phyloP scores from a whole-genome alignment of 257 asterid species.

The Echium plantagineum region DNA sequence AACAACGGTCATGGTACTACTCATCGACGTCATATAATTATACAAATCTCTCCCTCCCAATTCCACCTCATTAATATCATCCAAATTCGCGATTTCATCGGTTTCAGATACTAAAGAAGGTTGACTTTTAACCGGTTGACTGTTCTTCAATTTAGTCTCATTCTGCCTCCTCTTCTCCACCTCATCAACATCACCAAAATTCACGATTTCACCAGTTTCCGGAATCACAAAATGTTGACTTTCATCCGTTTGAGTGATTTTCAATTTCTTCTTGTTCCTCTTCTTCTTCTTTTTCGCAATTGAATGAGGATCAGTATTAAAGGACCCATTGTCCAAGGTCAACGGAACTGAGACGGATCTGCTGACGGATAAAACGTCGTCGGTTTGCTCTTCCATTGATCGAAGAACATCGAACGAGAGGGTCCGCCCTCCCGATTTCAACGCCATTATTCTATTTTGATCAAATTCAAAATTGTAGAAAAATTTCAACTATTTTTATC shows the following conservation, averaged over 20 bases:
- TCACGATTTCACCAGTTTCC: too few species aligned
- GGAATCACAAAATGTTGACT: too few species aligned
- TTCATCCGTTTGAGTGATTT: too few species aligned
- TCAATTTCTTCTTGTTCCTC: too few species aligned
- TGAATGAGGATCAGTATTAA: constrained; percentile 1
- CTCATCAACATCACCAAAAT: too few species aligned
- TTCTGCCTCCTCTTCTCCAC: constrained; percentile 22
- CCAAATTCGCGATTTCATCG: neutral
- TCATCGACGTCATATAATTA: too few species aligned
- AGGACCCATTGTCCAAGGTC: constrained; percentile 14
- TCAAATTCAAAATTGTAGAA: neutral
- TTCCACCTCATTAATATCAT: neutral
- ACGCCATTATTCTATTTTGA: constrained; percentile 27
- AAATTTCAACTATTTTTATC: neutral
- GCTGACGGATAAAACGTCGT: constrained; percentile 20
- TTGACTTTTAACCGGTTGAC: constrained; percentile 10
- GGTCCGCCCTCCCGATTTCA: constrained; percentile 46
- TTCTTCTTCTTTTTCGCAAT: too few species aligned
- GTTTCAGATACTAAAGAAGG: neutral
- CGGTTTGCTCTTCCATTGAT: constrained; percentile 18
- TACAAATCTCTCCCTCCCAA: too few species aligned
- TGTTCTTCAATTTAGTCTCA: constrained; percentile 28
- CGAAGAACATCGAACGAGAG: constrained; percentile 55
- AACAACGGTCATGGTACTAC: constrained; percentile 15
- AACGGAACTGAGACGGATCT: constrained; percentile 52